A percentile compares a stretch with the other conserved stretches of the same genome.
These are phyloP conservation scores for Setomelanomma holmii DNA, from an alignment of 2,329 filamentous ascomycete genomes.

Conservation along the genomic window DNA sequence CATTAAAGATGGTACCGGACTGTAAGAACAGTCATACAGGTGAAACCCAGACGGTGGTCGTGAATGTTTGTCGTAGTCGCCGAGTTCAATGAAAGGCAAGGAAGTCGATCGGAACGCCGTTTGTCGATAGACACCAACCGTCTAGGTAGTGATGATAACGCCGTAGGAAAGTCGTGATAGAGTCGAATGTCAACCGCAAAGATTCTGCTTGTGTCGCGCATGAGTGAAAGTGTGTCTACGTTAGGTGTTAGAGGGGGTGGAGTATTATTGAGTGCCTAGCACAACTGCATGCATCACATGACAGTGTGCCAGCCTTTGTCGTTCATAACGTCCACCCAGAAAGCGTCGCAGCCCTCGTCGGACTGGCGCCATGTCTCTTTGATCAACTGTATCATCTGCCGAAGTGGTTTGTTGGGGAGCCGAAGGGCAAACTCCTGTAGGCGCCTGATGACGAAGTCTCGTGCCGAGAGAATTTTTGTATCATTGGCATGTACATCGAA, in stretches of 20 bases:
- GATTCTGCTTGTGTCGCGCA: too few relatives aligned
- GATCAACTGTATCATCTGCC: slow-evolving; percentile 58
- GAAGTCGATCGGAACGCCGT: not conserved
- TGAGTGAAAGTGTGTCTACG: too few relatives aligned
- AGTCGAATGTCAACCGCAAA: not conserved
- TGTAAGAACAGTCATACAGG: slow-evolving; percentile 18
- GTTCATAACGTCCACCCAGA: slow-evolving; percentile 65
- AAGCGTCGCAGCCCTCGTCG: slow-evolving; percentile 58
- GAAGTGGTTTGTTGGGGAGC: slow-evolving; percentile 60
- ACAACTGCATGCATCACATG: slow-evolving; percentile 57
- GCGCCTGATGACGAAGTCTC: slow-evolving; percentile 59
- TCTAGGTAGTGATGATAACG: not conserved
- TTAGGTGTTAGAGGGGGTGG: too few relatives aligned
- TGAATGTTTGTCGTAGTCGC: slow-evolving; percentile 13
- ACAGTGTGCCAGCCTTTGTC: slow-evolving; percentile 65
- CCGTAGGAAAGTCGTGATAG: not conserved
- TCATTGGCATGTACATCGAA: slow-evolving; percentile 53
- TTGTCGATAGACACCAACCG: slow-evolving; percentile 4
- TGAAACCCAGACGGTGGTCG: slow-evolving; percentile 20
- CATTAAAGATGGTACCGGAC: slow-evolving; percentile 32
- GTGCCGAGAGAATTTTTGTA: slow-evolving; percentile 51
- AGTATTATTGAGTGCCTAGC: too few relatives aligned
- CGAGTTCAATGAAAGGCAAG: not conserved
- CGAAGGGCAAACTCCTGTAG: slow-evolving; percentile 55
- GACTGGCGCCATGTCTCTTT: slow-evolving; percentile 61